Evolutionary conservation across 2,329 filamentous ascomycete species (phyloP), one percentile per base, ranked within the genome.

Genomic region (Magnaporthales sp.): DNA sequence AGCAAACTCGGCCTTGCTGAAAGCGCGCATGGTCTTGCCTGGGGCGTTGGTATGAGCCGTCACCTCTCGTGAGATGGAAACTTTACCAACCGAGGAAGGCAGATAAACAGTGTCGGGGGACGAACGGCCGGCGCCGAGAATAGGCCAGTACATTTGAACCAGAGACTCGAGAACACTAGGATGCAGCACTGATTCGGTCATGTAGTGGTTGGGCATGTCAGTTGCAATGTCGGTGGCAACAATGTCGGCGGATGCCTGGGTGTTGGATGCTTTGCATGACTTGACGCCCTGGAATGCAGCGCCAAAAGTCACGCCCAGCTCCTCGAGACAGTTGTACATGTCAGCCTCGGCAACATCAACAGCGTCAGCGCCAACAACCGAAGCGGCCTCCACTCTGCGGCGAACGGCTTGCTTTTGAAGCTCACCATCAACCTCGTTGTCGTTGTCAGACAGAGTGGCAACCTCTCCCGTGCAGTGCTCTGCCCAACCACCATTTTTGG

Each of bases 381-480:
- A 74, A 3, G 73, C 73, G 0, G 74, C 71, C 46, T 74, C 69
- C 7, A 80, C 69, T 3, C 72, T 69, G 22, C 74, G 68, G 10
- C 73, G 70, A 1, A 74, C 72, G 6, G 73, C 73, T 13, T 74
- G 70, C 56, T 61, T 70, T 63, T 74, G 74, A 67, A 73, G 73
- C n/a, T 70, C 70, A 32, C 77, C 75, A 61, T 81, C 78, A 3
- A 83, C 77, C 7, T 78, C 77, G 67, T 82, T 80, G 1, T 72
- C 68, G 10, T 79, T 75, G 9, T 70, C 70, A 6, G 72, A 69
- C 62, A 75, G 73, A 3, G 82, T 77, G 5, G 78, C 74, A 9
- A 87, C 77, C 3, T 84, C 75, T n/a, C 84, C 83, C 62, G 80
- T 78, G 72, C 85, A 87, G 70, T 89, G 82, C 70, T 88, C 83